These are phyloP conservation scores for Fagopyrum homotropicum DNA, from an alignment of 148 eudicot genomes.

Conservation along the genomic window DNA sequence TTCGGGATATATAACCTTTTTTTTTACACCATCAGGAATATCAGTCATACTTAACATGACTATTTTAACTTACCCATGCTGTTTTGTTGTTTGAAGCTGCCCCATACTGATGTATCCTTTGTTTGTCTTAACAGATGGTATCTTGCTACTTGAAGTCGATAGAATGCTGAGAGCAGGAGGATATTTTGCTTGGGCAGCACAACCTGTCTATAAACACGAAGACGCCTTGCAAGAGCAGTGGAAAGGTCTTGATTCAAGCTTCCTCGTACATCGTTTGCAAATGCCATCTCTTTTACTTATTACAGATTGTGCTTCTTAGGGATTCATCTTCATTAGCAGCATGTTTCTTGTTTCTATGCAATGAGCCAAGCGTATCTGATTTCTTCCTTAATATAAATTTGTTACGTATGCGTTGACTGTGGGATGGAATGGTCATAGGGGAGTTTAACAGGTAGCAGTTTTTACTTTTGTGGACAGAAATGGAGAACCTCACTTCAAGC, in stretches of 20 bases:
- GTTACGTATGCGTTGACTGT: not conserved
- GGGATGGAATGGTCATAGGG: not conserved
- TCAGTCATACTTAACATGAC: not conserved
- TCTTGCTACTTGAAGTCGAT: conserved; percentile 68
- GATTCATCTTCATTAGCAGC: not conserved
- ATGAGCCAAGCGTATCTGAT: not conserved
- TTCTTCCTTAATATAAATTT: not conserved
- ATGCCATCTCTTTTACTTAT: not conserved
- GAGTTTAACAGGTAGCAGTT: not conserved
- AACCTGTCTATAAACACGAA: conserved; percentile 68
- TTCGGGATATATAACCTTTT: not conserved
- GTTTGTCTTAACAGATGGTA: conserved; percentile 44
- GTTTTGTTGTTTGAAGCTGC: not conserved
- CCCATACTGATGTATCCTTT: conserved; percentile 6
- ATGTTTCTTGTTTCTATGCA: not conserved
- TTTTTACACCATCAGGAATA: not conserved
- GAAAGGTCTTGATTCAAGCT: conserved; percentile 35
- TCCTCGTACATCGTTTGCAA: not conserved
- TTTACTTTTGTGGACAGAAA: conserved; percentile 33
- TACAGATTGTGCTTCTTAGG: not conserved
- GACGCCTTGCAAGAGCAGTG: conserved; percentile 41
- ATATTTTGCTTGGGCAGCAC: conserved; percentile 69
- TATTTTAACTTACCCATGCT: not conserved
- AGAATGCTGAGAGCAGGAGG: conserved; percentile 76
- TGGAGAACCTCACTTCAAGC: conserved; percentile 54